Conservation (phyloP, 352 stramenopile species). For the Phytophthora megakarya region DNA sequence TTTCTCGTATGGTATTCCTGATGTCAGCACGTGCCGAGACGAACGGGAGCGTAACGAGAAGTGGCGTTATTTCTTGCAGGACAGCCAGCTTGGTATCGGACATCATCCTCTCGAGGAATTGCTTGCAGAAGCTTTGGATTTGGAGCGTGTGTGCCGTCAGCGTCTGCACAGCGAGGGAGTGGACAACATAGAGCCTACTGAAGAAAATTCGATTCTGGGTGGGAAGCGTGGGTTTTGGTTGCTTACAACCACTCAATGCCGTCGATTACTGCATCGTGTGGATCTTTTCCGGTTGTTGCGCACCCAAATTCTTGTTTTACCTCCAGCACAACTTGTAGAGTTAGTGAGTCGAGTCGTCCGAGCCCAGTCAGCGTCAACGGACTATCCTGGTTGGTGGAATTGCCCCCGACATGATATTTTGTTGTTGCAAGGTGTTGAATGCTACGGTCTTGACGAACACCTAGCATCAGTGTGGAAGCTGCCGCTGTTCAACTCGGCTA, state of each 20-base stretch:
- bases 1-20: constrained; percentile 78
- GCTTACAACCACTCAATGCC: constrained; percentile 59
- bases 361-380: constrained; percentile 29
- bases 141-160: constrained; percentile 65
- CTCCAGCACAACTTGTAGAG: constrained; percentile 61
- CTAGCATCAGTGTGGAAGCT: constrained; percentile 72
- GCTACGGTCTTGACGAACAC: constrained; percentile 79
- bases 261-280: constrained; percentile 75
- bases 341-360: constrained; percentile 61
- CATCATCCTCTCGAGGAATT: constrained; percentile 53
- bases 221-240: constrained; percentile 66
- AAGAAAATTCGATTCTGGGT: constrained; percentile 65
- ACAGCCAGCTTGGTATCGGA: constrained; percentile 48
- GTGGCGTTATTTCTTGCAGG: constrained; percentile 80
- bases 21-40: constrained; percentile 62
- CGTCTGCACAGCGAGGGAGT: constrained; percentile 28
- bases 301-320: constrained; percentile 67
- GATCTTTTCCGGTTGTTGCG: constrained; percentile 82
- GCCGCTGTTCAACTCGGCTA: constrained; percentile 57
- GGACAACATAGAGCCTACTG: constrained; percentile 13
- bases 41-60: constrained; percentile 62
- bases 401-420: constrained; percentile 78
- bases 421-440: constrained; percentile 83
- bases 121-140: constrained; percentile 54
- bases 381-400: constrained; percentile 78